These are phyloP conservation scores for Alternaria burnsii DNA, from an alignment of 2,329 filamentous ascomycete species.

Conservation along the genomic window DNA sequence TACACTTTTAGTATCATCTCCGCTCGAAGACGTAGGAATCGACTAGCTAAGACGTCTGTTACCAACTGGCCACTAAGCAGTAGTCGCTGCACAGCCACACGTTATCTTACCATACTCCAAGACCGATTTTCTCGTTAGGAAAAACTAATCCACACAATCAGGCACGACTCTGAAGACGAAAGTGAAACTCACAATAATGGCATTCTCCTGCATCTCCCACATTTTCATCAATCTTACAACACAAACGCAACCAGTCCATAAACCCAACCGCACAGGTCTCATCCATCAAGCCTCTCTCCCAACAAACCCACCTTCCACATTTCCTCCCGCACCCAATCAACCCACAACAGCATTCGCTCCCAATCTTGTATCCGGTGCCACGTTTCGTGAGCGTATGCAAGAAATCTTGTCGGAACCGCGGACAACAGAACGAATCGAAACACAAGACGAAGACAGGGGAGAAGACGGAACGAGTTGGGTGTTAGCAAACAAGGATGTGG, in stretches of 20 bases:
- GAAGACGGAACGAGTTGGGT: background rate
- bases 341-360: background rate
- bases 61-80: too few relatives aligned
- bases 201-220: background rate
- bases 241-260: background rate
- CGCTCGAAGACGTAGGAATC: too few relatives aligned
- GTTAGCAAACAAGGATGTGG: background rate
- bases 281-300: background rate
- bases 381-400: background rate
- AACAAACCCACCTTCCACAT: background rate
- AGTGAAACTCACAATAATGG: background rate
- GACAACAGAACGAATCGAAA: background rate
- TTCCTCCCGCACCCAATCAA: background rate
- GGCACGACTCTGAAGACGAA: background rate
- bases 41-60: too few relatives aligned
- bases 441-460: background rate
- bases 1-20: too few relatives aligned
- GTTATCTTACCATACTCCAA: background rate
- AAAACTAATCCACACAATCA: background rate
- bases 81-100: too few relatives aligned
- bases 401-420: background rate
- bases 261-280: background rate
- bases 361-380: background rate
- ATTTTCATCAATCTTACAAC: background rate
- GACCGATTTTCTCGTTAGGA: background rate